These are phyloP conservation scores for Cinnamomum micranthum DNA, from an alignment of 164 flowering plant species.

Conservation along the genomic window DNA sequence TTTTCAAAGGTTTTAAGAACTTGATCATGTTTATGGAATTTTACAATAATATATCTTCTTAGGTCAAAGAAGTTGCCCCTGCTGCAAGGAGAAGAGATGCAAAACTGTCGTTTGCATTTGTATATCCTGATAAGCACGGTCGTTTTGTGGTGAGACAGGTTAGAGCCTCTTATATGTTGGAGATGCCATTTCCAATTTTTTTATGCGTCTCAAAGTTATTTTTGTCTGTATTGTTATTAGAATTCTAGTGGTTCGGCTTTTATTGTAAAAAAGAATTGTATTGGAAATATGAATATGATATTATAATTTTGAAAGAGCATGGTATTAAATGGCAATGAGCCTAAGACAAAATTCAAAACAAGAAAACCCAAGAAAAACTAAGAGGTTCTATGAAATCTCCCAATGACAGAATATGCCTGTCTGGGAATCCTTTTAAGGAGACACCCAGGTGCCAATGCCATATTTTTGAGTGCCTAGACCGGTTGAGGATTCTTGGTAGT, in stretches of 20 bases:
- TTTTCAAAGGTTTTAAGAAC: neutral
- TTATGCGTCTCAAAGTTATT: neutral
- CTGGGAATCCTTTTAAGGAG: neutral
- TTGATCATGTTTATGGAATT: neutral
- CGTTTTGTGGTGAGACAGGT: slow-evolving; percentile 74
- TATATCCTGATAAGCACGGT: slow-evolving; percentile 86
- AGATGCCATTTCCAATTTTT: neutral
- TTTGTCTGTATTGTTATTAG: neutral
- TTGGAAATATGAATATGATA: neutral
- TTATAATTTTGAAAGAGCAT: neutral
- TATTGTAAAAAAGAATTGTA: neutral
- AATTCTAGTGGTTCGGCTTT: neutral
- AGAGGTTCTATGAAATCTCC: neutral
- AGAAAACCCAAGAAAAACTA: neutral
- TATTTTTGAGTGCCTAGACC: too few relatives aligned
- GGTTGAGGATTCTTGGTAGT: too few relatives aligned
- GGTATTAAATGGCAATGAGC: neutral
- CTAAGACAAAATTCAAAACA: too few relatives aligned
- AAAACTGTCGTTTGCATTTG: slow-evolving; percentile 87
- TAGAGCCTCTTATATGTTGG: neutral
- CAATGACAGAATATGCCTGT: neutral
- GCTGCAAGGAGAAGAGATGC: slow-evolving; percentile 91
- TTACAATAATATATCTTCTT: slow-evolving; percentile 8
- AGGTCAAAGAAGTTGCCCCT: slow-evolving; percentile 97
- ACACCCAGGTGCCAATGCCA: neutral